Evolutionary conservation across 805 yeast genomes (phyloP), one percentile per base, ranked within the genome.

Genomic region (Saturnispora ahearnii): DNA sequence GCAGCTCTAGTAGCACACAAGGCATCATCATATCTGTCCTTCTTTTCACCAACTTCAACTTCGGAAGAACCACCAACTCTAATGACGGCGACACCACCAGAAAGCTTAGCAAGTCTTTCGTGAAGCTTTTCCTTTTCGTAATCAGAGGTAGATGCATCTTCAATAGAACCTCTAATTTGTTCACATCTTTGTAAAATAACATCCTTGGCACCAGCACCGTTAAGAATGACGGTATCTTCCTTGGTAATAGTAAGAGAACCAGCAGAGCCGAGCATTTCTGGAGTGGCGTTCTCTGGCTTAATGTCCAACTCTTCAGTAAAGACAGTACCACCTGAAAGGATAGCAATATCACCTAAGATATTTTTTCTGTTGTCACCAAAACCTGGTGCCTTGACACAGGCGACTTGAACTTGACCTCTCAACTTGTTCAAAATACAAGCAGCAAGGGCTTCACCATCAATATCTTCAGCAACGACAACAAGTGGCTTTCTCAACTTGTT

Each of bases 1-100:
- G 99, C 99, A 52, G 99, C 97, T 72, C 98, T 88, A 48, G 98
- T 93, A 50, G 99, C 97, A 67, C 93, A 91, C 67, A 93, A 78
- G 28, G 99, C 98, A 74, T 93, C 99, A 63, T 93, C 98, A 65
- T 89, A 87, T 73, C 99, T 85, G 70, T 93, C 99, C 77, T 93
- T 93, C 93, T 93, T 93, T 78, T 93, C 99, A 65, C 97, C 95
- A 58, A 93, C 99, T 74, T 93, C 98, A 58, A 93, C 86, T 74
- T 93, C 98, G 22, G 96, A 85, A 43, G 96, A 69, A 60, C 99
- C 99, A 68, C 99, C 99, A 55, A 91, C 98, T 76, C 86, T 87
- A 64, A 93, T 78, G 57, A 93, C 97, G 50, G 99, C 99, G 66
- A 93, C 98, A 80, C 98, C 98, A 53, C 96, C 96, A 44, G 95